phyloP scores from a whole-genome alignment of 768 basidiomycete genomes.

The Fomitopsis pulvina region DNA sequence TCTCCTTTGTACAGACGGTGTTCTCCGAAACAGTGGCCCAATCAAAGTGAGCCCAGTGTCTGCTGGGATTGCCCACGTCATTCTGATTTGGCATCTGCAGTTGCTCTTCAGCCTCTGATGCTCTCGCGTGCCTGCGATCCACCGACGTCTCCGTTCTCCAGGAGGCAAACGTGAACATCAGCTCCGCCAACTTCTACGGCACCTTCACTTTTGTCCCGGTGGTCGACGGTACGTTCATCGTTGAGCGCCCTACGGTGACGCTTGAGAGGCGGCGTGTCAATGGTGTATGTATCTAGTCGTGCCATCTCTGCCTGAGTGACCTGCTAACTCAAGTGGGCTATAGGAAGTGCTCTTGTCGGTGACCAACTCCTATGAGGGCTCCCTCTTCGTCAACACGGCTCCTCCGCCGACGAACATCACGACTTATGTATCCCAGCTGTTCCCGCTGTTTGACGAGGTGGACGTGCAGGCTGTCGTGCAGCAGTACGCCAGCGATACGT shows the following conservation, averaged over 20 bases:
- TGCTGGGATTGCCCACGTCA: too few species aligned
- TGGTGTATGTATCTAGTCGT: constrained; percentile 28
- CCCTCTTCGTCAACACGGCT: constrained; percentile 33
- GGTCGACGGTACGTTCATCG: constrained; percentile 41
- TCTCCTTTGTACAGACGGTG: too few species aligned
- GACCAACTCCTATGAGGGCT: constrained; percentile 33
- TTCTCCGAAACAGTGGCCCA: neutral
- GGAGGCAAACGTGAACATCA: constrained; percentile 27
- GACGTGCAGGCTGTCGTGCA: too few species aligned
- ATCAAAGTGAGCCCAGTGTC: constrained; percentile 20
- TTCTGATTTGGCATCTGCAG: constrained; percentile 29
- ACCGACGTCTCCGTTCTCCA: constrained; percentile 27
- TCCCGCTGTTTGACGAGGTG: constrained; percentile 13
- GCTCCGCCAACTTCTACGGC: constrained; percentile 29
- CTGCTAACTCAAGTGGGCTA: neutral
- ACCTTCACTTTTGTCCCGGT: constrained; percentile 37
- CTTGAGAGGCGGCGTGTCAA: constrained; percentile 34
- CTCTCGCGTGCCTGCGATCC: constrained; percentile 34
- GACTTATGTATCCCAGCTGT: constrained; percentile 31
- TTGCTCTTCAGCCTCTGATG: constrained; percentile 27
- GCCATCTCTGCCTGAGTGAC: neutral
- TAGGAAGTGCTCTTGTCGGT: constrained; percentile 30
- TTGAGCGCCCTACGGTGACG: constrained; percentile 33
- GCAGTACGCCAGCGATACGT: too few species aligned
- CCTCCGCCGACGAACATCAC: constrained; percentile 21